A percentile compares a stretch with the other conserved stretches of the same genome.
phyloP scores from a whole-genome alignment of 768 basidiomycete species.

The Russula sp. region DNA sequence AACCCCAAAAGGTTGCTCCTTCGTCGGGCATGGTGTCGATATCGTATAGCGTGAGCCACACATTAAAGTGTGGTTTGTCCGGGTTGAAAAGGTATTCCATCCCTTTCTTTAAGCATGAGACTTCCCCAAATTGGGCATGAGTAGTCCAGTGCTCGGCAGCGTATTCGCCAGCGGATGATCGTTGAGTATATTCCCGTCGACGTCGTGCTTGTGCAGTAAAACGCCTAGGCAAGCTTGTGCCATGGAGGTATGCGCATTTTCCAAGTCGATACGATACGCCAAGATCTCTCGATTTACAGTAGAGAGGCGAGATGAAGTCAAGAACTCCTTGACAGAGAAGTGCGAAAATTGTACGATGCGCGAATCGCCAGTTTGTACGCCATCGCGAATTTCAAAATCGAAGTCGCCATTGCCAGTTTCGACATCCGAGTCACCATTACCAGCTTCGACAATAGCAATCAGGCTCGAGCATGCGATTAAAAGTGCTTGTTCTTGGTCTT shows the following conservation, averaged over 20 bases:
- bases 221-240: constrained; percentile 1
- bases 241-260: neutral
- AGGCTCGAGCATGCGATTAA: neutral
- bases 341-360: neutral
- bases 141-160: neutral
- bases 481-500: neutral
- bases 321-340: neutral
- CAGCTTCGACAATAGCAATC: neutral
- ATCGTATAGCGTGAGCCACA: neutral
- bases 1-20: neutral
- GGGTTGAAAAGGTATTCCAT: neutral
- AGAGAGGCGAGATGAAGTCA: neutral
- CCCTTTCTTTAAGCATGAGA: neutral
- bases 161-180: neutral
- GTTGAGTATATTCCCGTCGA: neutral
- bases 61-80: neutral
- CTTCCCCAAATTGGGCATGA: neutral
- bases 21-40: neutral
- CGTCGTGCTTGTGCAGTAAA: neutral
- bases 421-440: no score
- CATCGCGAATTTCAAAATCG: no score
- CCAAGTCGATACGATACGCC: neutral
- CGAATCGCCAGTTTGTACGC: no score
- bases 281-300: neutral
- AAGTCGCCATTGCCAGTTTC: no score